Percentiles rank a stretch among this genome's conserved stretches.
Evolutionary conservation across 495 filamentous ascomycete genomes (phyloP).

Genomic region (Amphirosellinia nigrospora): DNA sequence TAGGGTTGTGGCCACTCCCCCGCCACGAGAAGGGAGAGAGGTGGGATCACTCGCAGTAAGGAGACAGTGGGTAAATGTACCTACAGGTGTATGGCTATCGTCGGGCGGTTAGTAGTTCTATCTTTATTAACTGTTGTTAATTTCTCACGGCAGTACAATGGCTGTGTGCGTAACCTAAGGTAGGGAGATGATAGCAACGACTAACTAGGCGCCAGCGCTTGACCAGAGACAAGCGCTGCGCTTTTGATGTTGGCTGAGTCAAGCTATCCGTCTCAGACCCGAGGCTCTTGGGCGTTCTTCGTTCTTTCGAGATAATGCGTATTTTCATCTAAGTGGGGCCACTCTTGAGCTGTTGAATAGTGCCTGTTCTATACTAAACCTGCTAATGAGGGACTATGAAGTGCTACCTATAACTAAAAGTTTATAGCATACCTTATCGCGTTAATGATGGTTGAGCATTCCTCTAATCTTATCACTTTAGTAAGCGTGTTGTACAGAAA

Average conservation of each 20-base stretch:
- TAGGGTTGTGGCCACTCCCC: not conserved
- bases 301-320: not conserved
- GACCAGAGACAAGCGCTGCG: not conserved
- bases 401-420: not conserved
- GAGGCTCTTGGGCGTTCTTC: too few relatives aligned
- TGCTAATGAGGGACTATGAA: not conserved
- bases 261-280: not conserved
- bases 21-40: not conserved
- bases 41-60: not conserved
- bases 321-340: not conserved
- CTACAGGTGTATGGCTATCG: not conserved
- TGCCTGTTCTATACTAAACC: not conserved
- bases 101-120: not conserved
- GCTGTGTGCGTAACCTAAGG: not conserved
- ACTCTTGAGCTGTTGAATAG: not conserved
- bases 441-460: not conserved
- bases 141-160: not conserved
- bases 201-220: conserved; percentile 14
- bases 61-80: not conserved
- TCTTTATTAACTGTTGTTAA: not conserved
- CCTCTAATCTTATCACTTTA: not conserved
- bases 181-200: not conserved
- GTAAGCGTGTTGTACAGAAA: not conserved
- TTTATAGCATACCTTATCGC: not conserved
- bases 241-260: not conserved